phyloP scores from a whole-genome alignment of 306 rosid genomes.

The Acmispon strigosus region DNA sequence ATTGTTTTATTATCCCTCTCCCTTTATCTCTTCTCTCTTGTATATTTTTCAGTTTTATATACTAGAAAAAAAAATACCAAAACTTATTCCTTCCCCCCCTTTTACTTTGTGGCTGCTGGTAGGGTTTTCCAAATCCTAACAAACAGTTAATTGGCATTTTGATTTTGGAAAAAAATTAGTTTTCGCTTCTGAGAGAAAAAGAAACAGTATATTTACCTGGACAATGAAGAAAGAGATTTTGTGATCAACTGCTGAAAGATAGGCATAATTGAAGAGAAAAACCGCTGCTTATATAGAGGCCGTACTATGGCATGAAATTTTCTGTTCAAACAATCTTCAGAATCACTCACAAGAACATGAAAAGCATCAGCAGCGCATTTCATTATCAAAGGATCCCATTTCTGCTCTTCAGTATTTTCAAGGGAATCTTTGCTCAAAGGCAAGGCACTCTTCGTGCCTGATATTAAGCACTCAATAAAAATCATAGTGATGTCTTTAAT shows the following conservation, averaged over 20 bases:
- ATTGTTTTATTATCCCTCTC: too few species aligned
- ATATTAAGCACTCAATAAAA: constrained; percentile 54
- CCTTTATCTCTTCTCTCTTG: too few species aligned
- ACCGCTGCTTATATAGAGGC: constrained; percentile 88
- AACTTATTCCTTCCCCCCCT: too few species aligned
- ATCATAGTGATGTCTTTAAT: constrained; percentile 68
- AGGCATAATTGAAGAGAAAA: constrained; percentile 75
- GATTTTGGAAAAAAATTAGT: not conserved
- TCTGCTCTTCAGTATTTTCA: constrained; percentile 26
- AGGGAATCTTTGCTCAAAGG: constrained; percentile 27
- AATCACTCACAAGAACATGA: constrained; percentile 84
- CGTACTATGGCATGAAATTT: constrained; percentile 63
- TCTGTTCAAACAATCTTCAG: constrained; percentile 73
- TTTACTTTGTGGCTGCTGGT: too few species aligned
- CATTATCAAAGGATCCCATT: constrained; percentile 39
- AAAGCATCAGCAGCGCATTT: constrained; percentile 83
- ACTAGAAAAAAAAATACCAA: too few species aligned
- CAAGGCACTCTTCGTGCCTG: constrained; percentile 27
- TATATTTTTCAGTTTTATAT: too few species aligned
- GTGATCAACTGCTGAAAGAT: constrained; percentile 57
- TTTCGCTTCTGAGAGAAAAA: not conserved
- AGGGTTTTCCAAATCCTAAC: too few species aligned
- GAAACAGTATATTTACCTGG: constrained; percentile 45
- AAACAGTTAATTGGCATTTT: too few species aligned
- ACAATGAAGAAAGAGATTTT: constrained; percentile 42